Conservation (phyloP, 2,329 filamentous ascomycete genomes). For the Xylariaceae sp. region DNA sequence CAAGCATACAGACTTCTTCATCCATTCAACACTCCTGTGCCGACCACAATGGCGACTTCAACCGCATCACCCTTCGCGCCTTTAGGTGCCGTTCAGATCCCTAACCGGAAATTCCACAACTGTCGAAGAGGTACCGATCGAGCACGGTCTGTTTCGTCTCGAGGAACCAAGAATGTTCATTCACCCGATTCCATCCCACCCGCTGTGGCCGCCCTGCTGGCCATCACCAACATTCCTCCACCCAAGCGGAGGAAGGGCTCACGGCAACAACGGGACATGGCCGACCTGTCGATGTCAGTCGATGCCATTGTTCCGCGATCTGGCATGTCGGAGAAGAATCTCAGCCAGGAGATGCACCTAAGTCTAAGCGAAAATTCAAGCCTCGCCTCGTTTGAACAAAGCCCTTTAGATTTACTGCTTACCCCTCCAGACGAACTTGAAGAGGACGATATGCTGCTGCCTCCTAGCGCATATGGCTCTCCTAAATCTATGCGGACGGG, state of each 20-base stretch:
- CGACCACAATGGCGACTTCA: conserved; percentile 30
- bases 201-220: conserved; percentile 56
- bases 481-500: conserved; percentile 50
- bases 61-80: conserved; percentile 36
- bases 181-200: conserved; percentile 52
- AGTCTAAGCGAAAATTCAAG: conserved; percentile 19
- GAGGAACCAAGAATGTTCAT: conserved; percentile 40
- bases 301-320: conserved; percentile 52
- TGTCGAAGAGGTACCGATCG: conserved; percentile 36
- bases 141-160: conserved; percentile 32
- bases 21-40: conserved; percentile 23
- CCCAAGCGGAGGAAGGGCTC: conserved; percentile 36
- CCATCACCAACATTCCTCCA: conserved; percentile 56
- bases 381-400: conserved; percentile 43
- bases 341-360: conserved; percentile 38
- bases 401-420: conserved; percentile 54
- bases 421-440: conserved; percentile 55
- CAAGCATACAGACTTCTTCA: conserved; percentile 15
- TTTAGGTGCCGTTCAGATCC: conserved; percentile 53
- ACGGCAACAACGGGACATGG: conserved; percentile 28
- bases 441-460: conserved; percentile 42
- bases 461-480: conserved; percentile 47
- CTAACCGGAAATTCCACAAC: conserved; percentile 36
- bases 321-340: conserved; percentile 53
- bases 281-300: conserved; percentile 43